A percentile compares a stretch with the other conserved stretches of the same genome.
These are phyloP conservation scores for Pichia sp. DNA, from an alignment of 1,139 yeast species.

Conservation along the genomic window DNA sequence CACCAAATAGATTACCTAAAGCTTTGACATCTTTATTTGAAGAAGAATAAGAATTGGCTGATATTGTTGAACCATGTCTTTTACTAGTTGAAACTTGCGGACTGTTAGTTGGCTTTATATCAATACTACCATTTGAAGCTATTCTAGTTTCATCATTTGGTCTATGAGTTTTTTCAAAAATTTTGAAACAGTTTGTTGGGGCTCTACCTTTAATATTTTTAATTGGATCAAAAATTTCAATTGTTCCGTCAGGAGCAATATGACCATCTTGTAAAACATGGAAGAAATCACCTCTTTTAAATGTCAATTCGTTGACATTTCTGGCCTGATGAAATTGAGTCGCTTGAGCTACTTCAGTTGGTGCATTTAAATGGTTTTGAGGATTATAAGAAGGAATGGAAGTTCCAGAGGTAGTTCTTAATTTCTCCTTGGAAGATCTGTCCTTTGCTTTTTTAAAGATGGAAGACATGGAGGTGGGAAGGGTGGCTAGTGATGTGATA, in stretches of 20 bases:
- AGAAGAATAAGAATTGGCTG: conserved; percentile 2
- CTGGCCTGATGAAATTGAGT: conserved; percentile 71
- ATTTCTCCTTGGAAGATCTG: conserved; percentile 24
- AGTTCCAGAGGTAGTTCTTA: conserved; percentile 16
- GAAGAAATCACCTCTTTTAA: conserved; percentile 79
- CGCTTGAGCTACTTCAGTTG: conserved; percentile 82
- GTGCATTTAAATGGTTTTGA: conserved; percentile 35
- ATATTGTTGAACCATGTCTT: conserved; percentile 2
- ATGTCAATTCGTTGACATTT: conserved; percentile 75
- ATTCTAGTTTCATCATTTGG: conserved; percentile 15
- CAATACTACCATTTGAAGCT: conserved; percentile 4
- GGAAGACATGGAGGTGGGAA: conserved; percentile 18
- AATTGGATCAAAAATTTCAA: conserved; percentile 84
- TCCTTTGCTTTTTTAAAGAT: conserved; percentile 24
- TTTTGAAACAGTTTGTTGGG: conserved; percentile 78
- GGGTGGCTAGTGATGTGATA: too few species aligned
- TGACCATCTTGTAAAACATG: conserved; percentile 56
- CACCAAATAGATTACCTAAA: conserved; percentile 43
- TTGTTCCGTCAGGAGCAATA: conserved; percentile 49
- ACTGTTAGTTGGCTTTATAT: background rate
- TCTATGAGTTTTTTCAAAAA: conserved; percentile 52
- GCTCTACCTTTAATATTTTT: conserved; percentile 77
- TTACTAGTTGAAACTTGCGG: background rate
- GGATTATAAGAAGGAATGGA: conserved; percentile 12
- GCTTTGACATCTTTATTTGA: conserved; percentile 6